These are phyloP conservation scores for Suillus subaureus DNA, from an alignment of 768 basidiomycete genomes.

Conservation along the genomic window DNA sequence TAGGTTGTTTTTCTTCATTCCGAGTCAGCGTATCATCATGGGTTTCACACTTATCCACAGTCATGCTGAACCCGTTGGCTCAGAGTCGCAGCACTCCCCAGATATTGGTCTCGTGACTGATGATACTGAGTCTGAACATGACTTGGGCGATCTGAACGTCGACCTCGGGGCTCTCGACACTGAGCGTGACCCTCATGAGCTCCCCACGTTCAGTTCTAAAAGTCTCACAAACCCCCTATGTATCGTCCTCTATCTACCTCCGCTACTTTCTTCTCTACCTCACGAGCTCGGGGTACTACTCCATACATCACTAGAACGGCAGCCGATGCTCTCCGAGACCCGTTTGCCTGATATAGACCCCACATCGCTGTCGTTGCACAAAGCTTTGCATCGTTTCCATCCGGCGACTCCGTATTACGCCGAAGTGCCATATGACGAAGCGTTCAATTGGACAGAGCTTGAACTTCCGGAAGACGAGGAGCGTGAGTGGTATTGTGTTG, in stretches of 20 bases:
- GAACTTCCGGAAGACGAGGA: conserved; percentile 68
- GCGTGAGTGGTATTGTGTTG: conserved; percentile 91
- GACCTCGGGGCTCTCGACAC: neutral
- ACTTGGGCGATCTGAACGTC: neutral
- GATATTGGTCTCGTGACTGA: neutral
- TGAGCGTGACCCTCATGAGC: conserved; percentile 52
- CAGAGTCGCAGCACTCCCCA: neutral
- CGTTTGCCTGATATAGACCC: conserved; percentile 86
- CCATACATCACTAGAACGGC: conserved; percentile 31
- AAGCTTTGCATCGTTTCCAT: conserved; percentile 76
- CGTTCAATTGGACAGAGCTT: conserved; percentile 89
- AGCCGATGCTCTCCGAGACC: conserved; percentile 64
- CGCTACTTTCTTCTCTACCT: conserved; percentile 78
- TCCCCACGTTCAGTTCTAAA: conserved; percentile 52
- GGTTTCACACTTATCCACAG: neutral
- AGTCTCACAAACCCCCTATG: conserved; percentile 37
- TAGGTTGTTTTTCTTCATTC: neutral
- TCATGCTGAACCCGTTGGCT: neutral
- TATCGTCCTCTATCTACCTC: conserved; percentile 81
- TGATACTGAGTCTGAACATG: conserved; percentile 1
- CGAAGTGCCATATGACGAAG: conserved; percentile 58
- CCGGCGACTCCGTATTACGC: conserved; percentile 68
- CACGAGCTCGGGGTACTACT: conserved; percentile 33
- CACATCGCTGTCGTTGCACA: conserved; percentile 82
- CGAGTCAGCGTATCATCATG: neutral